Evolutionary conservation across 139 green algal species (phyloP).

Genomic region (Picochlorum sp.): DNA sequence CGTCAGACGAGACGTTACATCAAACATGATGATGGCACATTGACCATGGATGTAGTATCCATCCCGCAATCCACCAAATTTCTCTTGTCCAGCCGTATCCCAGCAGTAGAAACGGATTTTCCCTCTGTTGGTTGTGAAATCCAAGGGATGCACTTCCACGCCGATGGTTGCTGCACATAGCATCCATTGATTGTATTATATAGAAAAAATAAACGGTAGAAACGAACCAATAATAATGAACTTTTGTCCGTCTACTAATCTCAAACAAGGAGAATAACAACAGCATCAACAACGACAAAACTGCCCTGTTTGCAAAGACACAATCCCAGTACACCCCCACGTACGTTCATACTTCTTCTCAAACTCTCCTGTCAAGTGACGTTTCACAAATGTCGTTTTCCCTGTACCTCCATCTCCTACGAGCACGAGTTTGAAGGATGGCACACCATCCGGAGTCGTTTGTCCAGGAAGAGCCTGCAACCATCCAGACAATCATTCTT

Average conservation of each 20-base stretch:
- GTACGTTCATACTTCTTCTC: conserved; percentile 99
- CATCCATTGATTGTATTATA: neutral
- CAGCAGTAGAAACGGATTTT: conserved; percentile 98
- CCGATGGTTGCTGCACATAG: conserved; percentile 83
- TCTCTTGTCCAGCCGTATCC: conserved; percentile 98
- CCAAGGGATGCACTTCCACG: conserved; percentile 96
- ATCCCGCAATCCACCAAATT: conserved; percentile 97
- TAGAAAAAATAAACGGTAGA: neutral
- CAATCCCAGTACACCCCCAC: conserved; percentile 2
- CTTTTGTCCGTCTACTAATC: neutral
- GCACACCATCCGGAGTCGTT: conserved; percentile 60
- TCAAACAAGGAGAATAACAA: neutral
- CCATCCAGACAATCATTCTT: too few species aligned
- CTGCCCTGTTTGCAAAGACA: neutral
- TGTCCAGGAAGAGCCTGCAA: conserved; percentile 61
- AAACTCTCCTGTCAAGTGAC: conserved; percentile 97
- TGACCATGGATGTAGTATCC: conserved; percentile 99
- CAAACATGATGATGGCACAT: conserved; percentile 99
- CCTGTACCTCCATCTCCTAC: conserved; percentile 96
- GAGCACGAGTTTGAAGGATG: conserved; percentile 95
- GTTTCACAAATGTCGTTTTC: conserved; percentile 98
- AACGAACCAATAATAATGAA: neutral
- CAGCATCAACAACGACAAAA: too few species aligned
- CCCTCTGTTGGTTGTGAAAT: conserved; percentile 97
- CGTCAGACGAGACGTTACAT: conserved; percentile 97